Evolutionary conservation across 148 eudicot species (phyloP).

Genomic region (Rhododendron ferrugineum): DNA sequence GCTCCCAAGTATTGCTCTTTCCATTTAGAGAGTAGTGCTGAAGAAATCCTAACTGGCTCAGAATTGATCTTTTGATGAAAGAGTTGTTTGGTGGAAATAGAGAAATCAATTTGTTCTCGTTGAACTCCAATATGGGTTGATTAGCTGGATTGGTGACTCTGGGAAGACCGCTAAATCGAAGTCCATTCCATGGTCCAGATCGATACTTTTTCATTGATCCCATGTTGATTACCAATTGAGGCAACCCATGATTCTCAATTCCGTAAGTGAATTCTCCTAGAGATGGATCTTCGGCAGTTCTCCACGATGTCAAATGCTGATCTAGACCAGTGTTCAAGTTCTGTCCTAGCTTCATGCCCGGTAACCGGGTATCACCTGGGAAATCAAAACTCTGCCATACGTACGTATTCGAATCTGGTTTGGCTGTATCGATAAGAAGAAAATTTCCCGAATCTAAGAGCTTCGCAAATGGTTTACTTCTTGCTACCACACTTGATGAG

Average conservation of each 20-base stretch:
- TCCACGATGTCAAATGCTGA: conserved; percentile 13
- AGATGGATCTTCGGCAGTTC: conserved; percentile 13
- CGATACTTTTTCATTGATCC: conserved; percentile 10
- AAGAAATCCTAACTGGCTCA: not conserved
- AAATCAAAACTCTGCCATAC: no score
- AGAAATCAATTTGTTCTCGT: not conserved
- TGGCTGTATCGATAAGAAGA: no score
- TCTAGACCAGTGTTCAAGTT: not conserved
- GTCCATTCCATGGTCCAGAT: conserved; percentile 22
- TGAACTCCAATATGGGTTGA: no score
- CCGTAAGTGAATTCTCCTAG: not conserved
- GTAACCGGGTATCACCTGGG: no score
- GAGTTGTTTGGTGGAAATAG: not conserved
- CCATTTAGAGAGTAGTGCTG: not conserved
- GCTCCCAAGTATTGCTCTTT: conserved; percentile 11
- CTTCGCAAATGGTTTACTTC: no score
- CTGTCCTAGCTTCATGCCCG: not conserved
- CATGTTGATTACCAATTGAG: conserved; percentile 3
- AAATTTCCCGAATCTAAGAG: no score
- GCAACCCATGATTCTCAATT: conserved; percentile 1
- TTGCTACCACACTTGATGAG: no score
- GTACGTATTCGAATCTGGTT: no score
- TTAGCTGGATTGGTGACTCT: not conserved
- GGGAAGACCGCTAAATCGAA: conserved; percentile 4
- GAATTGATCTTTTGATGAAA: not conserved